Base-by-base conservation (phyloP, 139 green algal genomes). In the Spirogloea muscicola region DNA sequence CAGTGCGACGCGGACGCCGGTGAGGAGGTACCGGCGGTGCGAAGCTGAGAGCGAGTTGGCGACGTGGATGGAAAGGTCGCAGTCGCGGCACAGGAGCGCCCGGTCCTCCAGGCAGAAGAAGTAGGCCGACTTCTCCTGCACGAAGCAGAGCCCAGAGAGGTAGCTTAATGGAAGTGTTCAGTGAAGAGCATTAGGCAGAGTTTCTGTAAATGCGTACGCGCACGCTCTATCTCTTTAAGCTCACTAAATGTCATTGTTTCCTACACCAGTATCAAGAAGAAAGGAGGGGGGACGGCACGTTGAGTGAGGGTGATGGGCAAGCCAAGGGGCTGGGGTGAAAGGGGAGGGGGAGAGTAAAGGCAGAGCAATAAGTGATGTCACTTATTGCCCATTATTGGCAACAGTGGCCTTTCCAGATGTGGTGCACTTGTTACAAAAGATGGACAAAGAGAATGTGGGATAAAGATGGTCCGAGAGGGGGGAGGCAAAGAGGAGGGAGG, bases 101-200 rank as follows among this genome's bases (percentile, higher is more conserved):
- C 81, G 74, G 48, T 86, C 81, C 41, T 86, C 81, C 39, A 77
- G 39, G 59, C 81, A 86, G 41, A 86, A 77, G 60, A 83, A 78
- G 70, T 76, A 86, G 0, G 72, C 81, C 1, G 70, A 46, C 31
- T 70, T 74, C 59, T 81, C 70, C 68, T 86, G 75, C 52, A 72
- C 29, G 29, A 55, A 68, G 13, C 59, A 68, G 9, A 57, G n/a
- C n/a, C n/a, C n/a, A n/a, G n/a, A n/a, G n/a, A 52, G 13, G 16
- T 25, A 52, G 16, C 13, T 25, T 52, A 52, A 52, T 16, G 10
- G 44, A 52, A 25, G 16, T 25, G 16, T 52, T 25, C 10, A 52
- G 44, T 52, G 13, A 16, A 52, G 44, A 25, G 16, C 44, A 52
- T 52, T 16, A 52, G 16, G 44, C 13, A 52, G 16, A 52, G 16